These are phyloP conservation scores for Dendryphion nanum DNA, from an alignment of 2,329 filamentous ascomycete genomes.

Conservation along the genomic window DNA sequence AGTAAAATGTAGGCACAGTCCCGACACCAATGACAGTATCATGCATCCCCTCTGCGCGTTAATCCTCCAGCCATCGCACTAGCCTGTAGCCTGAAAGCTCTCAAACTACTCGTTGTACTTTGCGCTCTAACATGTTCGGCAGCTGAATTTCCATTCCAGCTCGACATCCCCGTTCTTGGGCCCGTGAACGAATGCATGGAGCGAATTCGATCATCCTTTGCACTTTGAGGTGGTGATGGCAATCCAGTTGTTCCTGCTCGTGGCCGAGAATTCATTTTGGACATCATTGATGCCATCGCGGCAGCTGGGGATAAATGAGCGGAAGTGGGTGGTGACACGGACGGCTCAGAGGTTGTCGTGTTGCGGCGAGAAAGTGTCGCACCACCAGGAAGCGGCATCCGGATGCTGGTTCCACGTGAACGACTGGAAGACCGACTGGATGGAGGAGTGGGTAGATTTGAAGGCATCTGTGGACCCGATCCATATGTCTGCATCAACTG, in stretches of 20 bases:
- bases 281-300: slow-evolving; percentile 17
- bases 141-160: not conserved
- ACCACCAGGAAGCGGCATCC: too few relatives aligned
- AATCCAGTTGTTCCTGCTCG: slow-evolving; percentile 3
- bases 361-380: slow-evolving; percentile 1
- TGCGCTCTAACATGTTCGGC: slow-evolving; percentile 5
- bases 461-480: slow-evolving; percentile 3
- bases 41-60: slow-evolving; percentile 14
- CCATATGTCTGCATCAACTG: slow-evolving; percentile 17
- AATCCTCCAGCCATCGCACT: slow-evolving; percentile 18
- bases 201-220: slow-evolving; percentile 8
- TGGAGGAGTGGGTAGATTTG: slow-evolving; percentile 13
- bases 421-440: slow-evolving; percentile 16
- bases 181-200: slow-evolving; percentile 9
- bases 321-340: slow-evolving; percentile 2
- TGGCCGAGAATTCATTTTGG: slow-evolving; percentile 14
- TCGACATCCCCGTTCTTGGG: slow-evolving; percentile 1
- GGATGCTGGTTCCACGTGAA: slow-evolving; percentile 8
- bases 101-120: slow-evolving; percentile 13
- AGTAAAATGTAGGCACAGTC: too few relatives aligned
- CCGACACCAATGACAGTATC: too few relatives aligned
- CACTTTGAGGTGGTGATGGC: slow-evolving; percentile 12
- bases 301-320: slow-evolving; percentile 11
- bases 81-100: slow-evolving; percentile 19
- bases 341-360: slow-evolving; percentile 7